Evolutionary conservation across 2,329 filamentous ascomycete genomes (phyloP).

Genomic region (Alternaria longipes): DNA sequence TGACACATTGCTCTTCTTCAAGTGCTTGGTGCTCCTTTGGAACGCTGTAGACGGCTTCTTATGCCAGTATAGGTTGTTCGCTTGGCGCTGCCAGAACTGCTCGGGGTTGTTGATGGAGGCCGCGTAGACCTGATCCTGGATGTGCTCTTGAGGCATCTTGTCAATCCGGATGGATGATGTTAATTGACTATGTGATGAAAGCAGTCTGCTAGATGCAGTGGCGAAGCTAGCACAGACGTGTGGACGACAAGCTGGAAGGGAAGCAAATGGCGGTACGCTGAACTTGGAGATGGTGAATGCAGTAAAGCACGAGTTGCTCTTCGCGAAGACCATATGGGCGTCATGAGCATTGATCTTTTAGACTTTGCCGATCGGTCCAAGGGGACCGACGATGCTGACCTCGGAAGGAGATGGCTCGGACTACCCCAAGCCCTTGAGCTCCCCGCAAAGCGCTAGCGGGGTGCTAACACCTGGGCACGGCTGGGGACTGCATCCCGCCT

Average conservation of each 20-base stretch:
- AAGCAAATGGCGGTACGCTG: background rate
- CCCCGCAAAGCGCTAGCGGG: slow-evolving; percentile 18
- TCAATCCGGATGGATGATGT: background rate
- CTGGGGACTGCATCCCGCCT: background rate
- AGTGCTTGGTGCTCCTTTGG: slow-evolving; percentile 67
- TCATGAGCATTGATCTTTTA: slow-evolving; percentile 3
- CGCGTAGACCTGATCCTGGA: slow-evolving; percentile 62
- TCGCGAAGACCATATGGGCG: background rate
- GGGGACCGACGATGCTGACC: slow-evolving; percentile 13
- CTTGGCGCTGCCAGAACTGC: slow-evolving; percentile 78
- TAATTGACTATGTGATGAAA: background rate
- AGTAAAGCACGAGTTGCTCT: background rate
- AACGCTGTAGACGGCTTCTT: slow-evolving; percentile 73
- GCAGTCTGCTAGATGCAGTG: background rate
- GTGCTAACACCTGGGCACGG: slow-evolving; percentile 8
- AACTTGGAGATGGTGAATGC: background rate
- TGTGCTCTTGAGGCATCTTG: slow-evolving; percentile 24
- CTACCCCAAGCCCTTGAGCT: slow-evolving; percentile 1
- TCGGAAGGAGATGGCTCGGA: slow-evolving; percentile 13
- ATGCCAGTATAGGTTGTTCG: slow-evolving; percentile 81
- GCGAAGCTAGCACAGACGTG: background rate
- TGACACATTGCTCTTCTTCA: slow-evolving; percentile 66
- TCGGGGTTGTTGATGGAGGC: slow-evolving; percentile 74
- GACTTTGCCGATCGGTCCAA: slow-evolving; percentile 13
- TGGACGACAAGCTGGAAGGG: background rate